Evolutionary conservation across 805 yeast genomes (phyloP), one percentile per base, ranked within the genome.

Genomic region (Candida odintsovae): DNA sequence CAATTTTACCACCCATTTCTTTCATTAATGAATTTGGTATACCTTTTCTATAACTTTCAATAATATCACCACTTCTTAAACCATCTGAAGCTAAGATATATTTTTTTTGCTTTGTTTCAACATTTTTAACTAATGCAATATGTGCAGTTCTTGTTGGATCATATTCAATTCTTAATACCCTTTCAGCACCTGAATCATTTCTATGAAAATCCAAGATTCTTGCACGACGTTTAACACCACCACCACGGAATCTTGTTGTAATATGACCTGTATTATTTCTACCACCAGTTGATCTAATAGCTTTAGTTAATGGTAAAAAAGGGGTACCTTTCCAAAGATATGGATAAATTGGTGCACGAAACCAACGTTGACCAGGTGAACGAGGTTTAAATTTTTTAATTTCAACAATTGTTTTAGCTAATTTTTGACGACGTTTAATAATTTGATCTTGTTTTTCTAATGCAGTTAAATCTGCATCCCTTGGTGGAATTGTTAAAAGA

Each of bases 61-160:
- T 92, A 39, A 72, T 72, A 65, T 94, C 99, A 42, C 98, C 99
- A 3, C 83, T 86, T 69, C 98, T 81, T 62, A 92, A 71, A 12
- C 98, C 99, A 51, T 89, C 92, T 47, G 94, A 80, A 0, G 99
- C 98, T 47, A 90, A 70, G 48, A 94, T 87, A 65, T 94, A 94
- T 11, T 92, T 76, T 50, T 82, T 68, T 53, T 78, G 73, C 6
- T 78, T 80, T 0, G 90, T 75, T 29, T 69, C 76, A 42, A 72
- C 66, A 65, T 85, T 84, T 65, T 83, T 76, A 42, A 92, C 61
- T 50, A 94, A 70, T 1, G 99, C 99, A 64, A 94, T 85, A 68
- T 94, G 99, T 7, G 94, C 84, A 4, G 95, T 78, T 72, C 99
- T 80, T 59, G 86, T 86, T 42, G 99, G 99, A 68, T 94, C 99